phyloP scores from a whole-genome alignment of 176 grass and related monocot genomes.

The Carex myosuroides region DNA sequence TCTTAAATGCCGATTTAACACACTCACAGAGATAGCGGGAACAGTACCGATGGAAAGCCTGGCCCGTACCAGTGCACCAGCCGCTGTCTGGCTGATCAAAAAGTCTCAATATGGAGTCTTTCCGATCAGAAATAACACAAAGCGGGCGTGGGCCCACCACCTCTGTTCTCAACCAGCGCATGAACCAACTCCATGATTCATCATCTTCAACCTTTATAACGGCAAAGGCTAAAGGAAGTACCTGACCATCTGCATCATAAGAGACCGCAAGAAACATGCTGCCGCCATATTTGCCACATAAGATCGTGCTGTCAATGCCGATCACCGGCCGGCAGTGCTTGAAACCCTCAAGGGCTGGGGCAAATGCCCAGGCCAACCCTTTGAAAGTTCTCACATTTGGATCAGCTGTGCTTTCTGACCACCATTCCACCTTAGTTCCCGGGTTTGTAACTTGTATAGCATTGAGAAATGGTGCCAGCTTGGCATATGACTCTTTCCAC shows the following conservation, averaged over 20 bases:
- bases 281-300: not conserved
- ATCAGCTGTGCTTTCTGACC: not conserved
- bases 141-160: not conserved
- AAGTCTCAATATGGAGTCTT: not conserved
- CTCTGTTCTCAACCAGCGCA: not conserved
- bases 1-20: not conserved
- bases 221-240: slow-evolving; percentile 13
- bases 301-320: not conserved
- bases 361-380: slow-evolving; percentile 5
- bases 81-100: slow-evolving; percentile 10
- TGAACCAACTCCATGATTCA: slow-evolving; percentile 8
- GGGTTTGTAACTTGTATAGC: not conserved
- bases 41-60: slow-evolving; percentile 4
- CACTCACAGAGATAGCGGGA: not conserved
- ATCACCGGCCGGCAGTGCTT: not conserved
- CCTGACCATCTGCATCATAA: slow-evolving; percentile 8
- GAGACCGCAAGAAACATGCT: not conserved
- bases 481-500: slow-evolving; percentile 3
- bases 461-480: slow-evolving; percentile 4
- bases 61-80: not conserved
- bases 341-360: slow-evolving; percentile 11
- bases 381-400: slow-evolving; percentile 3
- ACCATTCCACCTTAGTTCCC: slow-evolving; percentile 7
- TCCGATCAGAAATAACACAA: not conserved
- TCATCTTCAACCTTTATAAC: slow-evolving; percentile 1